phyloP scores from a whole-genome alignment of 2,329 filamentous ascomycete species.

The Fusarium sp. region DNA sequence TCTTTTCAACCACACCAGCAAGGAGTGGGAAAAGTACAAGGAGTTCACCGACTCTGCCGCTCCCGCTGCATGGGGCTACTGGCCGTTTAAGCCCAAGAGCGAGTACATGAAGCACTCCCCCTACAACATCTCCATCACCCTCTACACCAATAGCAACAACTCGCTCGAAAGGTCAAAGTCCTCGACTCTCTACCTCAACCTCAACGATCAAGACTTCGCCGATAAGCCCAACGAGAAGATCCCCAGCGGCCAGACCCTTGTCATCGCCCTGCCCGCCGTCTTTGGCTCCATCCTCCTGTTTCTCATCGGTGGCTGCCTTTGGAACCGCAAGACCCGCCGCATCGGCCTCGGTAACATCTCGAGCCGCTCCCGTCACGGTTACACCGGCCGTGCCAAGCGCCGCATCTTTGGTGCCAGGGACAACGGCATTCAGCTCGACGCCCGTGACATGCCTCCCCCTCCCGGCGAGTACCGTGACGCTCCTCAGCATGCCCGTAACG shows the following conservation, averaged over 20 bases:
- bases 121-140: constrained; percentile 62
- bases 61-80: constrained; percentile 59
- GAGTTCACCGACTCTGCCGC: constrained; percentile 53
- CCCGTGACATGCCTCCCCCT: constrained; percentile 39
- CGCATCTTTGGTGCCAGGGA: constrained; percentile 52
- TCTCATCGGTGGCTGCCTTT: constrained; percentile 66
- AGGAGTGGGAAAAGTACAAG: constrained; percentile 48
- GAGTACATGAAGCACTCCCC: constrained; percentile 50
- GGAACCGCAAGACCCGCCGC: constrained; percentile 62
- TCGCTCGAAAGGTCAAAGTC: constrained; percentile 54
- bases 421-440: constrained; percentile 59
- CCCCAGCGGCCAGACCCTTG: constrained; percentile 56
- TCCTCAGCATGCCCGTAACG: constrained; percentile 48
- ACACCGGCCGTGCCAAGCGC: constrained; percentile 55
- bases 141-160: constrained; percentile 54
- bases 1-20: constrained; percentile 52
- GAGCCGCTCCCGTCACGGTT: constrained; percentile 58
- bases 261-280: constrained; percentile 64
- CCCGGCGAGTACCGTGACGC: constrained; percentile 51
- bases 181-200: constrained; percentile 54
- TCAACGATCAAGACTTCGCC: constrained; percentile 50
- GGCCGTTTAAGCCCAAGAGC: constrained; percentile 56
- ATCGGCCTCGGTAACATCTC: constrained; percentile 65
- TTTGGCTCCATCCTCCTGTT: constrained; percentile 60
- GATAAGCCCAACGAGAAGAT: constrained; percentile 50